Evolutionary conservation across 1,139 yeast species (phyloP).

Genomic region (Yamadazyma friedrichii): DNA sequence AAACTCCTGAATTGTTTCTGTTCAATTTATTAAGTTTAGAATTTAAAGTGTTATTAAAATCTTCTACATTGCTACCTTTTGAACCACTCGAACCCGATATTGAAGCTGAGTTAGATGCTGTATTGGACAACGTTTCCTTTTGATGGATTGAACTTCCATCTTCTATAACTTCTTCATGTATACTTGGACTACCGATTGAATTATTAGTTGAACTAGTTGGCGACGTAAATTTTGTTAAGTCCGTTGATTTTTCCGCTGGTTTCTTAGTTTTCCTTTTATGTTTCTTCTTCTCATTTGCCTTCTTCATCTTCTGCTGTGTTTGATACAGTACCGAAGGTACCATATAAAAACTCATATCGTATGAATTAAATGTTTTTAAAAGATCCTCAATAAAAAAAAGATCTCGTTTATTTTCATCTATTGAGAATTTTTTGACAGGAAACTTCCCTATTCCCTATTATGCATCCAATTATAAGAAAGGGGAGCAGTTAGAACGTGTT

Average conservation of each 20-base stretch:
- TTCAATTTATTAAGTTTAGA: slow-evolving; percentile 8
- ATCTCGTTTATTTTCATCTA: slow-evolving; percentile 1
- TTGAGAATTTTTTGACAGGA: background rate
- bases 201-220: slow-evolving; percentile 14
- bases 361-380: background rate
- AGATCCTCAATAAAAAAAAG: background rate
- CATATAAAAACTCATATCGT: slow-evolving; percentile 28
- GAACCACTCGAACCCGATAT: background rate
- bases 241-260: slow-evolving; percentile 9
- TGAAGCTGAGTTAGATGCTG: slow-evolving; percentile 1
- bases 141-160: background rate
- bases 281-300: slow-evolving; percentile 9
- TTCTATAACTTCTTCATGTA: slow-evolving; percentile 12
- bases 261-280: slow-evolving; percentile 15
- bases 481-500: too few species aligned
- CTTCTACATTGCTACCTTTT: background rate
- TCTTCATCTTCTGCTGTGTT: slow-evolving; percentile 31
- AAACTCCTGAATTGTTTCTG: slow-evolving; percentile 7
- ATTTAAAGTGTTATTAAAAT: slow-evolving; percentile 6
- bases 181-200: slow-evolving; percentile 12
- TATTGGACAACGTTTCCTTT: background rate
- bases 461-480: too few species aligned
- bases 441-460: background rate
- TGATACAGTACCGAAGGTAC: slow-evolving; percentile 35
- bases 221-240: slow-evolving; percentile 6